Evolutionary conservation across 2,329 filamentous ascomycete species (phyloP).

Genomic region (Aspergillus ibericus): DNA sequence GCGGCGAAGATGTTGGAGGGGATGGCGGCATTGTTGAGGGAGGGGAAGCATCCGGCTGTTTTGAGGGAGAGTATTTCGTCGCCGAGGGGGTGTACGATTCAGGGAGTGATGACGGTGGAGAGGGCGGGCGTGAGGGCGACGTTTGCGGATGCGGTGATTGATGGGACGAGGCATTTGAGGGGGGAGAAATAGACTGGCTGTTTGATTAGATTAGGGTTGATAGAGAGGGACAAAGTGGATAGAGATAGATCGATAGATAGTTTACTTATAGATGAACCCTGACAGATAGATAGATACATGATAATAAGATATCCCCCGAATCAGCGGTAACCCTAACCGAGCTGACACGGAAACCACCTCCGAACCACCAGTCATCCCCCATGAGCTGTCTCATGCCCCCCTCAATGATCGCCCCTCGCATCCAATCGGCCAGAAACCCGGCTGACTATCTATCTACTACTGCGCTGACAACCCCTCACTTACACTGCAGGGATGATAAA

Average conservation of each 20-base stretch:
- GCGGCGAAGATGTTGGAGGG: slow-evolving; percentile 61
- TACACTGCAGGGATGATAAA: neutral
- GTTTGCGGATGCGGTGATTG: slow-evolving; percentile 53
- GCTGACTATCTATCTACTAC: neutral
- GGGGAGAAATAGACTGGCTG: slow-evolving; percentile 12
- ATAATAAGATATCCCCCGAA: neutral
- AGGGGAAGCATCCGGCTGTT: slow-evolving; percentile 61
- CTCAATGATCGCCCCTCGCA: neutral
- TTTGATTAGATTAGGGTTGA: neutral
- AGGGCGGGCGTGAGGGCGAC: slow-evolving; percentile 57
- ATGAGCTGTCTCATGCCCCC: neutral
- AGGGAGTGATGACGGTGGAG: slow-evolving; percentile 60
- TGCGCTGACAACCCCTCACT: neutral
- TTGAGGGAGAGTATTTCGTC: slow-evolving; percentile 62
- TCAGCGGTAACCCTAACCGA: slow-evolving; percentile 10
- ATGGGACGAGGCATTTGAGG: slow-evolving; percentile 30
- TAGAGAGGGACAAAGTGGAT: neutral
- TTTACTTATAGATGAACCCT: too few species aligned
- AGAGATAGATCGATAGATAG: neutral
- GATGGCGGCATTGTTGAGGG: slow-evolving; percentile 57
- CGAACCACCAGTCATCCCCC: neutral
- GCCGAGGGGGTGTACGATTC: slow-evolving; percentile 64
- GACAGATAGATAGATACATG: neutral
- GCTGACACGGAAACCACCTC: neutral
- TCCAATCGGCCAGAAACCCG: neutral